A percentile compares a stretch with the other conserved stretches of the same genome.
phyloP scores from a whole-genome alignment of 768 basidiomycete genomes.

The Agaricus blazei region DNA sequence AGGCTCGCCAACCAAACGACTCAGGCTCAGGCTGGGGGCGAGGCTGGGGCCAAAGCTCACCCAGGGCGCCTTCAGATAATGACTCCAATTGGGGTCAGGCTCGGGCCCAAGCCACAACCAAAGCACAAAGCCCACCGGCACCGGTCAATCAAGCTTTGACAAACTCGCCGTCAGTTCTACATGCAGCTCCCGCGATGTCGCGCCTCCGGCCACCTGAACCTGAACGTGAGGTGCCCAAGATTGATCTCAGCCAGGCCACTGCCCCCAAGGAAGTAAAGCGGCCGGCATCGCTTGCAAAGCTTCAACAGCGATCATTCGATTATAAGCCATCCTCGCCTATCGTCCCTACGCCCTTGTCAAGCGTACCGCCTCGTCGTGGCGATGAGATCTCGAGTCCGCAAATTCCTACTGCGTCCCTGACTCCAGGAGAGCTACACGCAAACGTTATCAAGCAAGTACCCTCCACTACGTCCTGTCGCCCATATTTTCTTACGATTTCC shows the following conservation, averaged over 20 bases:
- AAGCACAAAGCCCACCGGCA: too few species aligned
- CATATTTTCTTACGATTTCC: neutral
- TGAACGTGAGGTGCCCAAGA: neutral
- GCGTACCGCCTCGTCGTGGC: neutral
- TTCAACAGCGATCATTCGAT: neutral
- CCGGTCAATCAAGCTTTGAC: neutral
- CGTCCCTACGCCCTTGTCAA: neutral
- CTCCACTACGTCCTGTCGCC: neutral
- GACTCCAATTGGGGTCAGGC: too few species aligned
- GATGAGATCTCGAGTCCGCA: conserved; percentile 1
- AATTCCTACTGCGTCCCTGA: neutral
- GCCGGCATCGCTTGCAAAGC: neutral
- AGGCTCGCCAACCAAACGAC: too few species aligned
- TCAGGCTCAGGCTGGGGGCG: too few species aligned
- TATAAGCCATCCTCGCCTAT: neutral
- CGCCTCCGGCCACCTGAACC: neutral
- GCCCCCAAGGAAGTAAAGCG: neutral
- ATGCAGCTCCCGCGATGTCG: neutral
- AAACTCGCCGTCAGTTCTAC: neutral
- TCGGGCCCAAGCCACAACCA: too few species aligned
- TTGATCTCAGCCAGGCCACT: neutral
- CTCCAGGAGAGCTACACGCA: neutral
- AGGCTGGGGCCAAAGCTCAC: too few species aligned
- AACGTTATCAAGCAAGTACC: conserved; percentile 6
- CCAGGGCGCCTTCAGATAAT: too few species aligned